Base-by-base conservation (phyloP, 805 yeast genomes). In the Candida coleopterorum region DNA sequence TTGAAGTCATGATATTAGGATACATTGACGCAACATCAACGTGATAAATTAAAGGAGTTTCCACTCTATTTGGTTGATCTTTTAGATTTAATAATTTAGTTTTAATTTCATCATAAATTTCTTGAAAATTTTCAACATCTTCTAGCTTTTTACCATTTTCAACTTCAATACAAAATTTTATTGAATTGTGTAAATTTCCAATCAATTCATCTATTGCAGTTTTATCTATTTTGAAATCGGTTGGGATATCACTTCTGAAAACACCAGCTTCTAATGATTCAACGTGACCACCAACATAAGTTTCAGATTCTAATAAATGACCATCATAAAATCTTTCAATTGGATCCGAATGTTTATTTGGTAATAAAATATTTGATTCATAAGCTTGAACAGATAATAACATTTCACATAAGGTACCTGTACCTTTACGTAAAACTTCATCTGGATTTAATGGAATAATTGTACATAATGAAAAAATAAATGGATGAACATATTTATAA, bases 1-100 rank as follows among this genome's bases (percentile, higher is more conserved):
- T 93, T 0, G 97, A 85, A 6, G 96, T 87, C 97, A 93, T 93
- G 56, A 93, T 93, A 54, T 93, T 93, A 5, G 99, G 99, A 54
- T 93, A 93, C 99, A 93, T 93, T 1, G 98, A 93, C 1, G 99
- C 97, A 34, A 93, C 99, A 67, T 93, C 99, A 25, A 94, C 96
- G 54, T 93, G 99, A 51, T 94, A 93, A 44, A 93, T 93, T 32
- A 85, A 66, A 0, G 99, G 99, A 9, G 67, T 65, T 50, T 93
- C 97, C 9, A 58, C 56, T 47, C 97, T 69, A 25, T 68, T 68
- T 1, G 90, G 89, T 25, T 71, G 70, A 1, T 66, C 56, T 42
- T 75, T 79, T 35, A 93, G 60, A 2, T 71, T 84, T n/a, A 71
- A 40, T 10, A 93, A 64, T 46, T 67, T 66, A 0, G 52, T 46